Conservation (phyloP, 768 basidiomycete species). For the Hericium coralloides region DNA sequence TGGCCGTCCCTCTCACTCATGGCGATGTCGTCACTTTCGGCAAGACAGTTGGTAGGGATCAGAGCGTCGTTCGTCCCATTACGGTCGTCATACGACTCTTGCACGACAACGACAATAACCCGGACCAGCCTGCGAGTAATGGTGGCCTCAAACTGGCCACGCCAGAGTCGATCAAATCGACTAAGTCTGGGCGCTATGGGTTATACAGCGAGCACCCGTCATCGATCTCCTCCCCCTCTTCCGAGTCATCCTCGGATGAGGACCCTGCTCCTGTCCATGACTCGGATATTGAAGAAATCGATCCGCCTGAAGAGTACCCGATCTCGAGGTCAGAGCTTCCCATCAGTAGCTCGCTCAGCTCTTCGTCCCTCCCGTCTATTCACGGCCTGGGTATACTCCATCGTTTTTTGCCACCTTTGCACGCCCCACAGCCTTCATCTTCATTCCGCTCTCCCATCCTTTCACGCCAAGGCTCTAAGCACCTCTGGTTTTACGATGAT, state of each 20-base stretch:
- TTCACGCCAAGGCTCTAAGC: conserved; percentile 6
- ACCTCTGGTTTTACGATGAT: conserved; percentile 6
- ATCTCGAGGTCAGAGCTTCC: conserved; percentile 1
- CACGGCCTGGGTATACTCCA: conserved; percentile 13
- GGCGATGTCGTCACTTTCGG: conserved; percentile 73
- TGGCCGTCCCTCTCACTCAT: conserved; percentile 47
- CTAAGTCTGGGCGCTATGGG: conserved; percentile 55
- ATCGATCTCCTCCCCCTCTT: conserved; percentile 25
- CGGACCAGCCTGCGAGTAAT: not conserved
- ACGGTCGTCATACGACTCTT: conserved; percentile 52
- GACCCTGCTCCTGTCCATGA: conserved; percentile 28
- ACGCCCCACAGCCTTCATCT: conserved; percentile 4
- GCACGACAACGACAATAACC: conserved; percentile 19
- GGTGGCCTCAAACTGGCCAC: conserved; percentile 12
- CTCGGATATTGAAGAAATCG: conserved; percentile 50
- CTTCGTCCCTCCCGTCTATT: conserved; percentile 11
- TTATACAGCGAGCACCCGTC: conserved; percentile 24
- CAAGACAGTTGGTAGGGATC: conserved; percentile 59
- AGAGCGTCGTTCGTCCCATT: conserved; percentile 53
- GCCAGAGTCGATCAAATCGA: conserved; percentile 22
- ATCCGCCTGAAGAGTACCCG: conserved; percentile 19
- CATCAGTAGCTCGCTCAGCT: conserved; percentile 2
- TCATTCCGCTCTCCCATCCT: conserved; percentile 1
- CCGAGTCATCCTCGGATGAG: conserved; percentile 30
- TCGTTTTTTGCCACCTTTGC: conserved; percentile 7